Evolutionary conservation across 495 filamentous ascomycete genomes (phyloP).

Genomic region (Neurospora sp.): DNA sequence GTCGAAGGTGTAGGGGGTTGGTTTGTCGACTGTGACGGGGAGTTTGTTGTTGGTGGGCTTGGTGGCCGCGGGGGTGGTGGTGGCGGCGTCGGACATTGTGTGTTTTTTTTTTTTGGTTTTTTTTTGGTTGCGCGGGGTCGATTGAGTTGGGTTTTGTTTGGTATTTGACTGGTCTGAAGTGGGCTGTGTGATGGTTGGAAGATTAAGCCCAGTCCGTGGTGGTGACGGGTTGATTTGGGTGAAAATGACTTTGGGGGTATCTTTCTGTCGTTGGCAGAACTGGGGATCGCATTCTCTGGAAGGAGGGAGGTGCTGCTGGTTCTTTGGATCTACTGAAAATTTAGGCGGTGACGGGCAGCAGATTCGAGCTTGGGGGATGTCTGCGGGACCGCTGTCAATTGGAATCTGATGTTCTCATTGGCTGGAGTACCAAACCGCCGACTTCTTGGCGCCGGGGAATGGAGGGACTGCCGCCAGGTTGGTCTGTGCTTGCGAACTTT

Average conservation of each 20-base stretch:
- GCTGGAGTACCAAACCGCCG: not conserved
- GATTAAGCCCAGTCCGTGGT: not conserved
- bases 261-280: not conserved
- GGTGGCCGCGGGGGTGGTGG: not conserved
- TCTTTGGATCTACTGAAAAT: slow-evolving; percentile 15
- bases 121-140: not conserved
- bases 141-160: not conserved
- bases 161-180: not conserved
- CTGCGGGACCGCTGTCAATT: slow-evolving; percentile 9
- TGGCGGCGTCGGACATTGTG: slow-evolving; percentile 23
- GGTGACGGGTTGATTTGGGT: not conserved
- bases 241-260: not conserved
- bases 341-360: slow-evolving; percentile 22
- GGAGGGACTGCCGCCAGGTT: not conserved
- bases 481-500: slow-evolving; percentile 10
- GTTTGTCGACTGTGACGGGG: slow-evolving; percentile 61
- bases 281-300: not conserved
- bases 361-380: slow-evolving; percentile 3
- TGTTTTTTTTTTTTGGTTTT: not conserved
- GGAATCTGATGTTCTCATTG: not conserved
- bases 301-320: not conserved
- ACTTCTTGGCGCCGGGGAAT: not conserved
- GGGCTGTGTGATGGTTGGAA: not conserved
- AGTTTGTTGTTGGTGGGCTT: slow-evolving; percentile 26
- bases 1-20: slow-evolving; percentile 86